These are phyloP conservation scores for Phylloporus sp. DNA, from an alignment of 768 basidiomycete species.

Conservation along the genomic window DNA sequence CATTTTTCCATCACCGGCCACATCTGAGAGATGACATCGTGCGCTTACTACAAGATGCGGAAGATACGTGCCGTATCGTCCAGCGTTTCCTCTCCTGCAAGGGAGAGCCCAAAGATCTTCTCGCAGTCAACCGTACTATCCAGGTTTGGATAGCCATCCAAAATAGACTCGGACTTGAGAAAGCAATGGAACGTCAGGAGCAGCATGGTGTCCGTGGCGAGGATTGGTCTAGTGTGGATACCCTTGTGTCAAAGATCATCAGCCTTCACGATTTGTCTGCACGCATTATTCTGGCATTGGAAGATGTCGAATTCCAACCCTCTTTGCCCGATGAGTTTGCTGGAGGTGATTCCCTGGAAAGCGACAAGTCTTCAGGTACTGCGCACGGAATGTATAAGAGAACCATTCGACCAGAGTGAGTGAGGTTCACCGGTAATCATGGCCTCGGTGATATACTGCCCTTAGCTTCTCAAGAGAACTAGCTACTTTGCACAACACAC, in stretches of 20 bases:
- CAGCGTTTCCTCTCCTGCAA: conserved; percentile 71
- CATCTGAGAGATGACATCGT: conserved; percentile 63
- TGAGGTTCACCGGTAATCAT: not conserved
- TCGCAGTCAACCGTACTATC: conserved; percentile 59
- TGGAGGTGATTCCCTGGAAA: conserved; percentile 17
- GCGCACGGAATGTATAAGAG: conserved; percentile 38
- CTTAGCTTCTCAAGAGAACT: conserved; percentile 60
- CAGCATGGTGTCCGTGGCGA: conserved; percentile 12
- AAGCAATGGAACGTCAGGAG: conserved; percentile 41
- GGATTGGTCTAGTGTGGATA: conserved; percentile 57
- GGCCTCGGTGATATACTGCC: not conserved
- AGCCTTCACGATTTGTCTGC: conserved; percentile 48
- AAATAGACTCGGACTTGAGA: conserved; percentile 52
- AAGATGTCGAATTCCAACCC: conserved; percentile 23
- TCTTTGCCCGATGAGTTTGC: conserved; percentile 19
- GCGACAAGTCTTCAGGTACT: conserved; percentile 18
- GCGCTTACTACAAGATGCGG: conserved; percentile 49
- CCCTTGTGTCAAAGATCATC: conserved; percentile 48
- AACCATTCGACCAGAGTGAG: conserved; percentile 65
- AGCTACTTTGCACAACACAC: conserved; percentile 40
- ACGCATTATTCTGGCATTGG: conserved; percentile 50
- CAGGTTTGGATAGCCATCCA: conserved; percentile 52
- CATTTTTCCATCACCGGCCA: conserved; percentile 56
- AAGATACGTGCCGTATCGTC: conserved; percentile 70
- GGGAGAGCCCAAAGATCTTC: conserved; percentile 61